Evolutionary conservation across 306 rosid species (phyloP).

Genomic region (Oxytropis ochrocephala): DNA sequence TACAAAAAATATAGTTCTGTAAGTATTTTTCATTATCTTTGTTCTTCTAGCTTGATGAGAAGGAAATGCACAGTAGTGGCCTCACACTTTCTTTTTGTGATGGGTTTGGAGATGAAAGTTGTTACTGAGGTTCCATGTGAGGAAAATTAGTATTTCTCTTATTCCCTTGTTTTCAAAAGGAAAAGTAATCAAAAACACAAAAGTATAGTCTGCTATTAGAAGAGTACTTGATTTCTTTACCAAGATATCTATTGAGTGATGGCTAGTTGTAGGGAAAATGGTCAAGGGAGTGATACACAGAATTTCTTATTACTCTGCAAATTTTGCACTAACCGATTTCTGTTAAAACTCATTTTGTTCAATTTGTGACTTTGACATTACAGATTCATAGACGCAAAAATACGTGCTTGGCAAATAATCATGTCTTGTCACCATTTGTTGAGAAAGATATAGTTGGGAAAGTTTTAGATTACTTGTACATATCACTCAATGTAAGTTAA

Average conservation of each 20-base stretch:
- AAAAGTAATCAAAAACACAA: not conserved
- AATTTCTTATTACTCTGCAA: not conserved
- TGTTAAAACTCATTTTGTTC: not conserved
- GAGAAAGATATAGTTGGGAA: conserved; percentile 57
- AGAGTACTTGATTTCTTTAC: not conserved
- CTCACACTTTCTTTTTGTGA: not conserved
- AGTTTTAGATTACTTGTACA: conserved; percentile 48
- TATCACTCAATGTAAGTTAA: conserved; percentile 66
- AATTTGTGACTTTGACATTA: conserved; percentile 8
- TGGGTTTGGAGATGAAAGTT: not conserved
- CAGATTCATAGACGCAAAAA: conserved; percentile 96
- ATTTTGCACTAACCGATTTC: not conserved
- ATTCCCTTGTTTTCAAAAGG: not conserved
- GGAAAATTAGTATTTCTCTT: not conserved
- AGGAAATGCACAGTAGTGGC: conserved; percentile 1
- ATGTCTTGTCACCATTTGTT: conserved; percentile 70
- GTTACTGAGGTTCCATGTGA: not conserved
- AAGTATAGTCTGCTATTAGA: not conserved
- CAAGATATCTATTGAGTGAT: not conserved
- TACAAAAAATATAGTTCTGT: conserved; percentile 93
- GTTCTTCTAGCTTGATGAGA: conserved; percentile 6
- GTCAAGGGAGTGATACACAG: not conserved
- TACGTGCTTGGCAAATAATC: conserved; percentile 95
- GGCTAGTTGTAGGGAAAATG: not conserved
- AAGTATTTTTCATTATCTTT: conserved; percentile 32